Percentiles rank a stretch among this genome's conserved stretches.
phyloP scores from a whole-genome alignment of 768 basidiomycete genomes.

The Pisolithus orientalis region DNA sequence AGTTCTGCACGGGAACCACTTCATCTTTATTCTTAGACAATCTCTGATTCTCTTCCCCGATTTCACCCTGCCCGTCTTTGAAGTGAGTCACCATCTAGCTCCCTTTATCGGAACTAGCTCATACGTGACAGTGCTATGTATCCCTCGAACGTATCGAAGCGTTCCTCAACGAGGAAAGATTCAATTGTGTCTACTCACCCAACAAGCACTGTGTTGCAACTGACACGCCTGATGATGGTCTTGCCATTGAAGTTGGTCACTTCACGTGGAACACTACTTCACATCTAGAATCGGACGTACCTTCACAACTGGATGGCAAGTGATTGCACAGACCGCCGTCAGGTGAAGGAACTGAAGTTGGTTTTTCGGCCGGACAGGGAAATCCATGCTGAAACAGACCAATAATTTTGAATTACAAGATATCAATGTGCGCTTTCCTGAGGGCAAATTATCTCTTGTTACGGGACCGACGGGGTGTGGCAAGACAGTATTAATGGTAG shows the following conservation, averaged over 20 bases:
- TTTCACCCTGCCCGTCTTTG: conserved; percentile 73
- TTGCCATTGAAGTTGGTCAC: conserved; percentile 45
- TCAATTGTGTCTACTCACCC: conserved; percentile 41
- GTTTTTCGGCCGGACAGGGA: conserved; percentile 9
- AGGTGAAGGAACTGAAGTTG: not conserved
- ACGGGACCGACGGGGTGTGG: conserved; percentile 45
- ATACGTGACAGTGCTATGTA: conserved; percentile 38
- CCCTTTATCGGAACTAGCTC: not conserved
- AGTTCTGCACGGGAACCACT: not conserved
- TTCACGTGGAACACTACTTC: conserved; percentile 42
- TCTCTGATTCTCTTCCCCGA: conserved; percentile 78
- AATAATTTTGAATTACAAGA: conserved; percentile 35
- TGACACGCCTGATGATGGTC: conserved; percentile 21
- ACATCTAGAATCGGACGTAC: too few species aligned
- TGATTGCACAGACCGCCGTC: too few species aligned
- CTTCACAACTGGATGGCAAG: too few species aligned
- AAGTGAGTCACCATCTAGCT: conserved; percentile 32
- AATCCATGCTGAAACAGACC: not conserved
- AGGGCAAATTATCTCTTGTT: conserved; percentile 40
- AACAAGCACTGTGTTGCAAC: not conserved
- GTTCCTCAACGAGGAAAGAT: conserved; percentile 58
- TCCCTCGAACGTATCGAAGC: conserved; percentile 54
- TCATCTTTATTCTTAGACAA: conserved; percentile 28
- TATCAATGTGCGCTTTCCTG: conserved; percentile 41
- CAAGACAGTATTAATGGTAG: conserved; percentile 41